Evolutionary conservation across 192 early-diverging fungal genomes (phyloP).

Genomic region (Gonapodya prolifera): DNA sequence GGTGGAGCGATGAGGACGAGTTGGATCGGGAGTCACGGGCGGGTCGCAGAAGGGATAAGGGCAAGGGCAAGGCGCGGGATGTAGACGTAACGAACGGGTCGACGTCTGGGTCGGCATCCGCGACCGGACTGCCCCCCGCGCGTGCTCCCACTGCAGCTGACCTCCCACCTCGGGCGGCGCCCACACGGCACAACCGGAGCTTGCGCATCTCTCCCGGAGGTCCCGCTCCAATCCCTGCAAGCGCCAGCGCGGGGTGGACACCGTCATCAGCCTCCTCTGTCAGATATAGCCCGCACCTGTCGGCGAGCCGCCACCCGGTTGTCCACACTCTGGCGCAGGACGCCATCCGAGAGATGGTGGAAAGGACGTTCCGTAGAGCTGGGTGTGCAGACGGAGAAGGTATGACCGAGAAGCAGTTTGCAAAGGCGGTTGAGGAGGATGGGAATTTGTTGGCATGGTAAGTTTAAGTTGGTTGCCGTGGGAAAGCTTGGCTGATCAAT

Average conservation of each 20-base stretch:
- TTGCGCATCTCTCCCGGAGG: neutral
- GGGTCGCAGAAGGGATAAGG: neutral
- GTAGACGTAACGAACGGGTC: neutral
- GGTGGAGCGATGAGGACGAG: too few relatives aligned
- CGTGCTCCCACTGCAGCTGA: conserved; percentile 2
- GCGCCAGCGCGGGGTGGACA: conserved; percentile 8
- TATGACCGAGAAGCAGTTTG: conserved; percentile 71
- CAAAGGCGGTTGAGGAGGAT: conserved; percentile 62
- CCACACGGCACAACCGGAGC: neutral
- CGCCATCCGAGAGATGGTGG: conserved; percentile 88
- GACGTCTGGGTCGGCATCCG: neutral
- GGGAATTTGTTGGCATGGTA: conserved; percentile 65
- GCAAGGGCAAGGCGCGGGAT: neutral
- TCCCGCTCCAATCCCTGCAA: conserved; percentile 16
- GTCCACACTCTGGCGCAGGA: conserved; percentile 89
- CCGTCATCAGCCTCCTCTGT: conserved; percentile 18
- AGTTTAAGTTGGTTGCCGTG: too few relatives aligned
- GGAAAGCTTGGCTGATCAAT: too few relatives aligned
- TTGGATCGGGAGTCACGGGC: too few relatives aligned
- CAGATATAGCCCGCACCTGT: conserved; percentile 26
- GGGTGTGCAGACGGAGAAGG: conserved; percentile 41
- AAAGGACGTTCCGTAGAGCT: conserved; percentile 63
- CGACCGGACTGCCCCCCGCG: neutral
- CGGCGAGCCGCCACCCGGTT: conserved; percentile 60
- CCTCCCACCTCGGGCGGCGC: conserved; percentile 12